phyloP scores from a whole-genome alignment of 2,329 filamentous ascomycete species.

The Helicocarpus griseus region DNA sequence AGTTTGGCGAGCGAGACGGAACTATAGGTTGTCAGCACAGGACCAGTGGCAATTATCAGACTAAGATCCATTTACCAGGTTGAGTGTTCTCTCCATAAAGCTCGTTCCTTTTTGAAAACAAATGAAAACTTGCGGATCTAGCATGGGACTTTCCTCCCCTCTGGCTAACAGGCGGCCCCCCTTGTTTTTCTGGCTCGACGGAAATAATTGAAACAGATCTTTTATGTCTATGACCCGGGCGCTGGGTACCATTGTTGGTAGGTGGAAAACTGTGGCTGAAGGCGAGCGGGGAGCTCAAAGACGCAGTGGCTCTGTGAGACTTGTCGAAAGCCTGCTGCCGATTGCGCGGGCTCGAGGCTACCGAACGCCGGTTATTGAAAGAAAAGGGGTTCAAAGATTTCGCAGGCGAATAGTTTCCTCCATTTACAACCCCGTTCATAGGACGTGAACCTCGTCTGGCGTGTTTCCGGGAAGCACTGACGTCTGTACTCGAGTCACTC shows the following conservation, averaged over 20 bases:
- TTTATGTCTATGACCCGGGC: slow-evolving; percentile 52
- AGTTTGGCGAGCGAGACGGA: slow-evolving; percentile 26
- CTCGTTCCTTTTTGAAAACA: slow-evolving; percentile 45
- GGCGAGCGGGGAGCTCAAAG: slow-evolving; percentile 30
- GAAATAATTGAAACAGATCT: slow-evolving; percentile 76
- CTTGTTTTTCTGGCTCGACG: slow-evolving; percentile 46
- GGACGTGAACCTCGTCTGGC: slow-evolving; percentile 30
- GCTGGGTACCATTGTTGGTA: slow-evolving; percentile 19
- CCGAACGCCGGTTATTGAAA: slow-evolving; percentile 27
- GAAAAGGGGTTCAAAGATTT: slow-evolving; percentile 30
- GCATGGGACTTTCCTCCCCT: slow-evolving; percentile 57
- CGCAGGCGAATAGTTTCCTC: slow-evolving; percentile 30
- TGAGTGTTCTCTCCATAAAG: slow-evolving; percentile 29
- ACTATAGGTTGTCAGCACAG: slow-evolving; percentile 5
- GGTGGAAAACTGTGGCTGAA: slow-evolving; percentile 34
- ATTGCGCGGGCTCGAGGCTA: slow-evolving; percentile 20
- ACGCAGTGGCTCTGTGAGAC: slow-evolving; percentile 30
- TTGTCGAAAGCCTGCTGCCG: slow-evolving; percentile 18
- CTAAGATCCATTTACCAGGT: slow-evolving; percentile 26
- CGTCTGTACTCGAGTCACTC: slow-evolving; percentile 25
- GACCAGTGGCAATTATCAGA: not conserved
- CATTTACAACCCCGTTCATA: slow-evolving; percentile 23
- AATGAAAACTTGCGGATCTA: slow-evolving; percentile 73
- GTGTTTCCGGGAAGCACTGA: slow-evolving; percentile 22
- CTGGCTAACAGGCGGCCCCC: slow-evolving; percentile 28